Base-by-base conservation (phyloP, 345 rosid species). In the Salix caprea region DNA sequence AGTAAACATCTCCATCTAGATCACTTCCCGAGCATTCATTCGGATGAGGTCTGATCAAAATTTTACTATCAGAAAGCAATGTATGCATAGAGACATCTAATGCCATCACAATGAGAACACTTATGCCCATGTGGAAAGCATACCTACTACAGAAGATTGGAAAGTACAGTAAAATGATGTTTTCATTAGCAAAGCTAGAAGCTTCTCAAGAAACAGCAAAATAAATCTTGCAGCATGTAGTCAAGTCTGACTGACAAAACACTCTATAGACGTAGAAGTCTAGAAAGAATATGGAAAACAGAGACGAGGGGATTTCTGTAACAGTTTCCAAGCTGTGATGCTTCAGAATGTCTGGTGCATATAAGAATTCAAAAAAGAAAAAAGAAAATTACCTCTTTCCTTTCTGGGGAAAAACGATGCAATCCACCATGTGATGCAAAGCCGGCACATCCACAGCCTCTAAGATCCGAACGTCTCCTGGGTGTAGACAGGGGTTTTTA, bases 401-500 rank as follows among this genome's bases (percentile, higher is more conserved):
- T 65, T 85, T 88, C 13, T 87, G 90, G 0, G 93, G 93, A 61
- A 90, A 90, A 30, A 90, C 93, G 54, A 85, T 74, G 9, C 92
- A 88, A 69, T 90, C 89, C 67, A 83, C 79, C 91, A 88, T 85
- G 67, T 89, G 90, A 80, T 44, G 74, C 83, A 91, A 56, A 30
- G 73, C 83, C 1, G 81, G 80, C n/a, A 77, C 86, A 30, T 88
- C 39, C 9, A 91, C 89, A 71, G 96, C 93, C 72, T 74, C 32
- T 28, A 84, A 80, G 75, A 86, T 83, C 28, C 85, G 89, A 4
- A 87, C 65, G 19, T 88, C 92, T 54, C 93, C 96, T 7, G 93
- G 92, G 82, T 89, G 92, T 28, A 91, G 76, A 75, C 96, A 88
- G 9, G 93, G 92, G 68, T 91, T 91, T 73, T 91, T 90, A 0